A percentile compares a stretch with the other conserved stretches of the same genome.
Conservation (phyloP, 2,329 filamentous ascomycete species). For the Tolypocladium cylindrosporum region DNA sequence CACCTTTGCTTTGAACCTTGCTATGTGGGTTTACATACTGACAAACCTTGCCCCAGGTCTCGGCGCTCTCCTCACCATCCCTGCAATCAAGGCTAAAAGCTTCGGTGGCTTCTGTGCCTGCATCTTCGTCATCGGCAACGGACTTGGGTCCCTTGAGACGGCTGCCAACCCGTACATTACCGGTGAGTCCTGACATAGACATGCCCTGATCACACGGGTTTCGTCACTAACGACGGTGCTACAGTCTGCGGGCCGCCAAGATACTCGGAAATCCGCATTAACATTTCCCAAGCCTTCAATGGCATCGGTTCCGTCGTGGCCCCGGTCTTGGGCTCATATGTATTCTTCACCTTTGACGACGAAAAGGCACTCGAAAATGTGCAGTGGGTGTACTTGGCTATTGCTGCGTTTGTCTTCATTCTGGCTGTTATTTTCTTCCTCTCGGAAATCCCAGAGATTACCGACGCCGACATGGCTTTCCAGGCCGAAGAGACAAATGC, state of each 20-base stretch:
- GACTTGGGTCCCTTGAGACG: slow-evolving; percentile 65
- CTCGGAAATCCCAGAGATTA: slow-evolving; percentile 61
- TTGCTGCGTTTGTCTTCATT: slow-evolving; percentile 59
- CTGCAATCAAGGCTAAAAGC: slow-evolving; percentile 48
- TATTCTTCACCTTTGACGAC: slow-evolving; percentile 58
- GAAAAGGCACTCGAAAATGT: slow-evolving; percentile 52
- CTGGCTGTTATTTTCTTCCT: slow-evolving; percentile 57
- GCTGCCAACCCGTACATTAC: slow-evolving; percentile 68
- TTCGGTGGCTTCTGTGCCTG: slow-evolving; percentile 66
- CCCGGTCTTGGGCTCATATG: slow-evolving; percentile 61
- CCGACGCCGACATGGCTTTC: slow-evolving; percentile 51
- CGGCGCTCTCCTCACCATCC: slow-evolving; percentile 43
- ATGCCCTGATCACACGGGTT: neutral
- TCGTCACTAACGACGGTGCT: neutral
- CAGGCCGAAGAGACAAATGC: slow-evolving; percentile 46
- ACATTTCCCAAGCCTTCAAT: slow-evolving; percentile 68
- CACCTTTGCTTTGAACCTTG: neutral
- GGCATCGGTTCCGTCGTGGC: slow-evolving; percentile 64
- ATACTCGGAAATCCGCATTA: slow-evolving; percentile 65
- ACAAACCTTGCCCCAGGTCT: slow-evolving; percentile 23
- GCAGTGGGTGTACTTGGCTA: slow-evolving; percentile 68
- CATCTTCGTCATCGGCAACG: slow-evolving; percentile 66
- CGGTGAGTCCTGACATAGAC: slow-evolving; percentile 14
- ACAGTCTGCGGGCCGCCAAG: slow-evolving; percentile 48
- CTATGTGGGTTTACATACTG: neutral